phyloP scores from a whole-genome alignment of 2,329 filamentous ascomycete genomes.

The Leptosphaerulina australis region DNA sequence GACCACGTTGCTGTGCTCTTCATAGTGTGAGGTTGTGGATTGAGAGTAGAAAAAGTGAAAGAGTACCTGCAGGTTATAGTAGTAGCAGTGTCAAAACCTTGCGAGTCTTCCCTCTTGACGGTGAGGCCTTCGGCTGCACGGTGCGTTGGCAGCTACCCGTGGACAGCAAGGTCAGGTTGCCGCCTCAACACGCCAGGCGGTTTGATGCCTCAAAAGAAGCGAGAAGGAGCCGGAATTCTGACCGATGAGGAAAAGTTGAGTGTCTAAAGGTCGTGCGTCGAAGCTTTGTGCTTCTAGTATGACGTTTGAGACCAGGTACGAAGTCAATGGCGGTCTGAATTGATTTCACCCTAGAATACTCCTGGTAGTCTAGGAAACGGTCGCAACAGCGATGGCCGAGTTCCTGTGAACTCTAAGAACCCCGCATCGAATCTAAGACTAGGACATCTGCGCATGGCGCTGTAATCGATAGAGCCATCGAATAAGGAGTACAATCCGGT shows the following conservation, averaged over 20 bases:
- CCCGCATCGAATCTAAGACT: constrained; percentile 7
- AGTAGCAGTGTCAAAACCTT: constrained; percentile 25
- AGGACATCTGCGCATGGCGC: constrained; percentile 16
- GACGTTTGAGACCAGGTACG: constrained; percentile 32
- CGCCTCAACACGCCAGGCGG: constrained; percentile 36
- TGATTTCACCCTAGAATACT: constrained; percentile 18
- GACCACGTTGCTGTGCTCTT: constrained; percentile 30
- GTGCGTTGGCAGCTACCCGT: constrained; percentile 45
- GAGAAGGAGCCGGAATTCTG: constrained; percentile 23
- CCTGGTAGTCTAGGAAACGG: constrained; percentile 36
- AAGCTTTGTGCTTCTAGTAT: constrained; percentile 36
- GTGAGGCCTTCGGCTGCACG: constrained; percentile 39
- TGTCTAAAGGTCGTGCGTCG: constrained; percentile 31
- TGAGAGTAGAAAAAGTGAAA: constrained; percentile 23
- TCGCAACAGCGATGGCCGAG: constrained; percentile 9
- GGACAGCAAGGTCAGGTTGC: constrained; percentile 31
- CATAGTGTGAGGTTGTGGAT: constrained; percentile 25
- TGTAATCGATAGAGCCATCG: constrained; percentile 19
- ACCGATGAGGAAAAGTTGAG: constrained; percentile 26
- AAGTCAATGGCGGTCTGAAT: constrained; percentile 19
- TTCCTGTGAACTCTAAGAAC: constrained; percentile 4
- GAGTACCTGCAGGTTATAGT: constrained; percentile 38
- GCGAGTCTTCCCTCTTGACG: constrained; percentile 19
- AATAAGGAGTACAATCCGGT: constrained; percentile 12
- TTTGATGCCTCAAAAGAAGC: constrained; percentile 30